Base-by-base conservation (phyloP, 352 stramenopile genomes). In the Globisporangium abappressorium region DNA sequence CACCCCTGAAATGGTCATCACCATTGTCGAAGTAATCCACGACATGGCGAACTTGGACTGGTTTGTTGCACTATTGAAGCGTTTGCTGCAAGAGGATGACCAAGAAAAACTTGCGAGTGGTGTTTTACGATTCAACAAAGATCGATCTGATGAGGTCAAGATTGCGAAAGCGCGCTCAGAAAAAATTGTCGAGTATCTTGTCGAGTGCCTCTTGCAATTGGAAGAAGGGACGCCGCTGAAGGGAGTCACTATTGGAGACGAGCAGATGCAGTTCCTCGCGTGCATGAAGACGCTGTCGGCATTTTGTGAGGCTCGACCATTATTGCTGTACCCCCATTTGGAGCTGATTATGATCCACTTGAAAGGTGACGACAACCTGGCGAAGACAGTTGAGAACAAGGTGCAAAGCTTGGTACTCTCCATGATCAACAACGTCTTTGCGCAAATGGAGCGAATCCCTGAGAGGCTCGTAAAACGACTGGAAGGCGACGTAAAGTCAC, bases 21-120 rank as follows among this genome's bases (percentile, higher is more conserved):
- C 85, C 6, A 93, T 95, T 46, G 67, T 95, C 58, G 85, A 94
- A 64, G 88, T 94, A 11, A 84, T 87, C 53, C 82, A 93, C 54
- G 81, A 85, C 15, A 81, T 93, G 62, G n/a, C 81, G 46, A 89
- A 80, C 20, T 62, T 90, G 46, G 75, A 82, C 20, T 95, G 88
- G 88, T 90, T 95, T 64, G 72, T 89, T 57, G 66, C 84, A 30
- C 65, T 95, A 3, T 65, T 95, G 28, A 83, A 87, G 41, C 75
- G 86, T 18, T 57, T 95, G 36, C 64, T 94, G 18, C 63, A 74
- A 12, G 71, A 82, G 26, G 67, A 77, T 15, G 59, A 69, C 53
- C 60, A 28, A 46, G 65, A 57, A 14, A 72, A 71, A 28, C 53
- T 26, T 3, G 73, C 26, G 2, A 78, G 65, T 28, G 60, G 20